Evolutionary conservation across 2,329 filamentous ascomycete species (phyloP).

Genomic region (Trichoderma sp.): DNA sequence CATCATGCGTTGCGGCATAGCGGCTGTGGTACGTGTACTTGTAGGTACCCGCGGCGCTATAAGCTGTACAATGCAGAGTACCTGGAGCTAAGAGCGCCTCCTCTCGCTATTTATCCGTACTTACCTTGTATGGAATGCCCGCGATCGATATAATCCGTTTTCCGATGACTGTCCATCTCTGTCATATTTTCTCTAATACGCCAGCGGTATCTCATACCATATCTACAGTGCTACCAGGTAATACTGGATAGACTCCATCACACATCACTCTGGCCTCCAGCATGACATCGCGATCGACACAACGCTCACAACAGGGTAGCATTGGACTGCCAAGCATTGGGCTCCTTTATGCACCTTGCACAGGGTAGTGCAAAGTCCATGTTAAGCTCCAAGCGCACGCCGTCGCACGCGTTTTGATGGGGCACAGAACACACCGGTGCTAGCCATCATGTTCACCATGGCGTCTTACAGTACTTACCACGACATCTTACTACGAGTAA

Average conservation of each 20-base stretch:
- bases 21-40: neutral
- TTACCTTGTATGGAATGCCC: neutral
- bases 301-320: neutral
- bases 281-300: constrained; percentile 2
- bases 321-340: neutral
- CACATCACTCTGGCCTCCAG: neutral
- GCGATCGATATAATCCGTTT: constrained; percentile 2
- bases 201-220: neutral
- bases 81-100: neutral
- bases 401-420: neutral
- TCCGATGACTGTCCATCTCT: neutral
- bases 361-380: neutral
- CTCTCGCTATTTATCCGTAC: neutral
- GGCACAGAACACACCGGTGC: neutral
- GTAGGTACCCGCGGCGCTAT: neutral
- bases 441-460: neutral
- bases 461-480: neutral
- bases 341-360: neutral
- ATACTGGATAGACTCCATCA: neutral
- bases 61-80: neutral
- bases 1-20: neutral
- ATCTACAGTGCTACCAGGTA: too few relatives aligned
- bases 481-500: neutral
- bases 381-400: neutral
- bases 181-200: neutral